Evolutionary conservation across 2,329 filamentous ascomycete genomes (phyloP).

Genomic region (Aspergillus fumigatus): DNA sequence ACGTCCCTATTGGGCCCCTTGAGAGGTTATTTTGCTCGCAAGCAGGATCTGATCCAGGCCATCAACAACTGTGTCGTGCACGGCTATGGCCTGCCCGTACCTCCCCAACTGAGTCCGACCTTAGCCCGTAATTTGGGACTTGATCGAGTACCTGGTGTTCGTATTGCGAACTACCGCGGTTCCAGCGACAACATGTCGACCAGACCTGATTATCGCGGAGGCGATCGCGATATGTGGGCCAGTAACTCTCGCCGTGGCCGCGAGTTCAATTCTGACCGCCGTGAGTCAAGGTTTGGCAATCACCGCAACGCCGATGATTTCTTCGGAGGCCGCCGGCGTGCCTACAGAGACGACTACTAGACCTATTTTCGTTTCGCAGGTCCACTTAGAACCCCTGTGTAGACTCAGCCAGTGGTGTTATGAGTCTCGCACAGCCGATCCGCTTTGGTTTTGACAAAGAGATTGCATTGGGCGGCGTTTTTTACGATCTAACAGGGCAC

Average conservation of each 20-base stretch:
- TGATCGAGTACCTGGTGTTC: slow-evolving; percentile 20
- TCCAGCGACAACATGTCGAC: neutral
- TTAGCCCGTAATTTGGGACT: slow-evolving; percentile 29
- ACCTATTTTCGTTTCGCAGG: neutral
- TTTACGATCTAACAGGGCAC: slow-evolving; percentile 1
- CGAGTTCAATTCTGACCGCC: neutral
- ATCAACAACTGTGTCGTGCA: slow-evolving; percentile 44
- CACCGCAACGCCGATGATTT: neutral
- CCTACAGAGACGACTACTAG: neutral
- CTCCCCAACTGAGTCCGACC: slow-evolving; percentile 29
- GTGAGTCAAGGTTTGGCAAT: neutral
- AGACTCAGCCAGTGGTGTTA: neutral
- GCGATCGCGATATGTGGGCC: neutral
- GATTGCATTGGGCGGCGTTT: slow-evolving; percentile 29
- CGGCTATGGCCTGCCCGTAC: slow-evolving; percentile 43
- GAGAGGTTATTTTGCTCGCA: slow-evolving; percentile 25
- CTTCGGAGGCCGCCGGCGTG: neutral
- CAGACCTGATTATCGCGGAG: neutral
- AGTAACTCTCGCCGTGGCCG: neutral
- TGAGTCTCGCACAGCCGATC: slow-evolving; percentile 1
- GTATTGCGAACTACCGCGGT: slow-evolving; percentile 6
- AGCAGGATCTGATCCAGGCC: slow-evolving; percentile 38
- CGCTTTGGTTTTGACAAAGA: slow-evolving; percentile 3
- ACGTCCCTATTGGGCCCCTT: slow-evolving; percentile 20
- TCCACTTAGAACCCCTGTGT: neutral